phyloP scores from a whole-genome alignment of 345 rosid species.

The Fremontodendron californicum region DNA sequence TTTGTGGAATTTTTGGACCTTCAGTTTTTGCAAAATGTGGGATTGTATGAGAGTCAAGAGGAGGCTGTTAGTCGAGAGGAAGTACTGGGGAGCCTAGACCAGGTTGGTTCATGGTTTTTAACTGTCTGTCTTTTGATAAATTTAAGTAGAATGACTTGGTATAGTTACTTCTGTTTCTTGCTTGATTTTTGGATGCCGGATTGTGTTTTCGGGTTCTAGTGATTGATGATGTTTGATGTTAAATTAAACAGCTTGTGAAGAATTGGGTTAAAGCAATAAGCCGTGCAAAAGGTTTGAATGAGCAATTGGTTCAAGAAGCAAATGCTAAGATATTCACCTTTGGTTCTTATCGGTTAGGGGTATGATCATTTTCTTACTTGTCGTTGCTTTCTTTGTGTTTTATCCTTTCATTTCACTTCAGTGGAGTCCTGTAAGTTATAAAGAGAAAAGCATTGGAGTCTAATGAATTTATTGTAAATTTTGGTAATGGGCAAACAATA shows the following conservation, averaged over 20 bases:
- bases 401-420: not conserved
- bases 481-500: not conserved
- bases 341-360: conserved; percentile 99
- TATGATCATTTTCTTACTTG: conserved; percentile 31
- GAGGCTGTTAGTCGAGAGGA: conserved; percentile 96
- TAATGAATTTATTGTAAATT: not conserved
- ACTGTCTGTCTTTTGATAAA: not conserved
- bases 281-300: conserved; percentile 79
- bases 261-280: conserved; percentile 81
- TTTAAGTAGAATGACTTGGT: not conserved
- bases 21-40: conserved; percentile 78
- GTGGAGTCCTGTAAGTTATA: not conserved
- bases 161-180: not conserved
- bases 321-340: conserved; percentile 97
- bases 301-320: conserved; percentile 87
- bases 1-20: conserved; percentile 13
- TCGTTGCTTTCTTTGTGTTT: not conserved
- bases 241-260: conserved; percentile 73
- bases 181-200: not conserved
- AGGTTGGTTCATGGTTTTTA: conserved; percentile 43
- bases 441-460: not conserved
- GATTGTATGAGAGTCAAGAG: conserved; percentile 77
- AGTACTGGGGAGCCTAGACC: conserved; percentile 94
- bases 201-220: conserved; percentile 1
- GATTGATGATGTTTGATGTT: conserved; percentile 14